Evolutionary conservation across 495 filamentous ascomycete genomes (phyloP).

Genomic region (Penicillium argentinense): DNA sequence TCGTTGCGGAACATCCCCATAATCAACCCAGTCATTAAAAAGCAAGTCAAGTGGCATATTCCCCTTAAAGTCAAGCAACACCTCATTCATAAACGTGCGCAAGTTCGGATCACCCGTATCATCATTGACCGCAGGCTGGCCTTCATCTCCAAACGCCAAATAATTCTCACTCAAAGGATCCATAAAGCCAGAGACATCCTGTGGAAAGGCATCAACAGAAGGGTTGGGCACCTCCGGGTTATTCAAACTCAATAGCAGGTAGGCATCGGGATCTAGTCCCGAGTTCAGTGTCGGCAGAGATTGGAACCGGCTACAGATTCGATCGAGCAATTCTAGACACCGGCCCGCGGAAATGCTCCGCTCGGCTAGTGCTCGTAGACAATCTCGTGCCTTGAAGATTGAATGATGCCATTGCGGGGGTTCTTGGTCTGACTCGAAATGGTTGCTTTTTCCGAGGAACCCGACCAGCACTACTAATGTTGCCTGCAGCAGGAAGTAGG

Average conservation of each 20-base stretch:
- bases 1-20: too few relatives aligned
- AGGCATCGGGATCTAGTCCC: not conserved
- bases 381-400: slow-evolving; percentile 2
- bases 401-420: not conserved
- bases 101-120: not conserved
- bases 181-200: not conserved
- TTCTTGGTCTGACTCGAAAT: not conserved
- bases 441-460: not conserved
- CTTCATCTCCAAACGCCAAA: not conserved
- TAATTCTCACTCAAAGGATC: slow-evolving; percentile 3
- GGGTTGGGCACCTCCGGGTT: not conserved
- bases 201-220: not conserved
- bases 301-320: slow-evolving; percentile 2
- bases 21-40: slow-evolving; percentile 7
- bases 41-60: slow-evolving; percentile 8
- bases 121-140: not conserved
- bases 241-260: not conserved
- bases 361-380: not conserved
- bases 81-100: slow-evolving; percentile 7
- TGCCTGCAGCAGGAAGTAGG: slow-evolving; percentile 4
- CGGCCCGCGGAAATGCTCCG: not conserved
- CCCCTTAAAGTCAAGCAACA: slow-evolving; percentile 4
- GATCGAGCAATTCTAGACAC: slow-evolving; percentile 5
- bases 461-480: not conserved
- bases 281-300: not conserved